Evolutionary conservation across 805 yeast species (phyloP).

Genomic region (Cyberlindnera veronae): DNA sequence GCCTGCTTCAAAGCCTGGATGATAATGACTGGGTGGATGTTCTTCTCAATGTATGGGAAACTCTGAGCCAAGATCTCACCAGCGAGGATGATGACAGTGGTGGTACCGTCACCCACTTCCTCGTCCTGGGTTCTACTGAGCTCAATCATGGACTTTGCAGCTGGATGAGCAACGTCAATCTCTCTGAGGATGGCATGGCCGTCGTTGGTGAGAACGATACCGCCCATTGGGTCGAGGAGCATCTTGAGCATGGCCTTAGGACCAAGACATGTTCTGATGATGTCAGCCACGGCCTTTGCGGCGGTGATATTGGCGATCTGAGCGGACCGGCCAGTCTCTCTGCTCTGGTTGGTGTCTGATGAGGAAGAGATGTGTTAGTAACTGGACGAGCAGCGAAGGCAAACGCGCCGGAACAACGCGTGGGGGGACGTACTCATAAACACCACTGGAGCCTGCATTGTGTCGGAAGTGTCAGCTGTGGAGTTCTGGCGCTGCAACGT

Average conservation of each 20-base stretch:
- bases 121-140: constrained; percentile 96
- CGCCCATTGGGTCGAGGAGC: constrained; percentile 93
- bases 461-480: no score
- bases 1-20: constrained; percentile 94
- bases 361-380: constrained; percentile 5
- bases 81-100: constrained; percentile 93
- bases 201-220: constrained; percentile 94
- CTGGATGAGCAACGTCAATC: constrained; percentile 97
- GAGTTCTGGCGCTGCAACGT: no score
- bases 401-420: not conserved
- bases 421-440: constrained; percentile 48
- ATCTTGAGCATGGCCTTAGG: constrained; percentile 99
- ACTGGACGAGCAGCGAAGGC: not conserved
- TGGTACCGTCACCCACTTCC: constrained; percentile 98
- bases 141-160: constrained; percentile 98
- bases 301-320: constrained; percentile 97
- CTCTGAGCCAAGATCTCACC: constrained; percentile 96
- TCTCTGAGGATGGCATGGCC: constrained; percentile 98
- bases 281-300: constrained; percentile 98
- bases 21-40: constrained; percentile 94
- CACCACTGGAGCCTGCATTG: constrained; percentile 82
- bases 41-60: constrained; percentile 89
- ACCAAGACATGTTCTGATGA: constrained; percentile 95
- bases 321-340: constrained; percentile 96
- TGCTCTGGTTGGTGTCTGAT: constrained; percentile 73